Evolutionary conservation across 1,139 yeast genomes (phyloP).

Genomic region (Pichia sp.): DNA sequence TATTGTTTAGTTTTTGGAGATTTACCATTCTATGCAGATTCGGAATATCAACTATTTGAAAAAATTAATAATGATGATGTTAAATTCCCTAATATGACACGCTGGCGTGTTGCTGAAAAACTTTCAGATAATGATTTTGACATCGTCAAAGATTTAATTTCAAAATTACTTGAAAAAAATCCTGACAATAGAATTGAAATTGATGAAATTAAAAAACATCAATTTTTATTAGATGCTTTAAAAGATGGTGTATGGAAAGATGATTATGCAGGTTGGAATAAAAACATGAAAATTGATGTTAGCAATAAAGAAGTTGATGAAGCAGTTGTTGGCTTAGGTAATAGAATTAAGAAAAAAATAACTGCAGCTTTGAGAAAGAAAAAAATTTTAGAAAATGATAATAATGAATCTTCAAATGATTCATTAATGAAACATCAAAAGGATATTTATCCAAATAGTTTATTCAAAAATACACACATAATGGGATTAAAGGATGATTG

Average conservation of each 20-base stretch:
- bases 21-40: slow-evolving; percentile 86
- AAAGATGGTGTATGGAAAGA: slow-evolving; percentile 29
- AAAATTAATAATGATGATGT: slow-evolving; percentile 66
- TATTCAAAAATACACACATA: slow-evolving; percentile 2
- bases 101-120: slow-evolving; percentile 37
- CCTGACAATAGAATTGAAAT: slow-evolving; percentile 66
- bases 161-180: slow-evolving; percentile 61
- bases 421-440: neutral
- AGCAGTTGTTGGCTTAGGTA: slow-evolving; percentile 78
- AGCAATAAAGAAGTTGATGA: slow-evolving; percentile 62
- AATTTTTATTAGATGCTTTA: slow-evolving; percentile 64
- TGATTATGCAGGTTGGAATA: slow-evolving; percentile 26
- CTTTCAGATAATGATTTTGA: slow-evolving; percentile 41
- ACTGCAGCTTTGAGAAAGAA: slow-evolving; percentile 44
- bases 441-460: neutral
- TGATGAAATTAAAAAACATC: slow-evolving; percentile 69
- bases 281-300: slow-evolving; percentile 44
- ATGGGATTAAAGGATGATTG: slow-evolving; percentile 14
- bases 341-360: slow-evolving; percentile 54
- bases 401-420: neutral
- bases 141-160: slow-evolving; percentile 61
- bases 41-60: slow-evolving; percentile 79
- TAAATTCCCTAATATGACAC: slow-evolving; percentile 47
- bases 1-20: slow-evolving; percentile 84
- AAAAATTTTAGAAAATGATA: slow-evolving; percentile 1